Evolutionary conservation across 2,329 filamentous ascomycete species (phyloP), one percentile per base, ranked within the genome.

Genomic region (Periconia digitata): DNA sequence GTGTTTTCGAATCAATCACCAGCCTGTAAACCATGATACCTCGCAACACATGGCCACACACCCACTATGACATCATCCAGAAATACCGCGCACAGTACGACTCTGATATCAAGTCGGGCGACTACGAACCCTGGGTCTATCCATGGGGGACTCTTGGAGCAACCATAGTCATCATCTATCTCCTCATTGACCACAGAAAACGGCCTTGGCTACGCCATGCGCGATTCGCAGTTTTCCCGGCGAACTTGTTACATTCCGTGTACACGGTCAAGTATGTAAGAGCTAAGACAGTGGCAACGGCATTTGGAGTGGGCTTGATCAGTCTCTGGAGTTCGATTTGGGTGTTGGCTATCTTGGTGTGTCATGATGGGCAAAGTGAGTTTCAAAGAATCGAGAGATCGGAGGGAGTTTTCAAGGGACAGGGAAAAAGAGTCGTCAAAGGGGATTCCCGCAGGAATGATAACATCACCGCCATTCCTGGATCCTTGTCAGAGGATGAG

Each of bases 231-330:
- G 64, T 76, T 1, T 81, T 79, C 56, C 71, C 66, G 0, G 60
- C 74, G 74, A n/a, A 51, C 67, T 13, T 78, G 76, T 56, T 67
- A 67, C 12, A 72, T 80, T 16, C 50, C 57, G 10, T 72, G 72
- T 37, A 76, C 74, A 42, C 37, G 37, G 37, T 51, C 20, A 42
- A 32, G 34, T 24, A 51, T 39, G 45, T 51, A 20, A 74, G 78
- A 51, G 76, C 75, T n/a, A 67, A 77, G 7, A 72, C 74, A 21
- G 70, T 81, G 18, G 79, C 75, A 1, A 73, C 78, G 53, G 77
- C 79, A 0, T 80, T 84, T 52, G 78, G 78, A 13, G 67, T 83
- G 15, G 83, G 83, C 0, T 55, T 85, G 16, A 66, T 81, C 7
- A 76, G 72, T 16, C 70, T 75, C 15, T 86, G 79, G 78, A 76